A percentile compares a stretch with the other conserved stretches of the same genome.
Conservation (phyloP, 768 basidiomycete species). For the Auriscalpium orientale region DNA sequence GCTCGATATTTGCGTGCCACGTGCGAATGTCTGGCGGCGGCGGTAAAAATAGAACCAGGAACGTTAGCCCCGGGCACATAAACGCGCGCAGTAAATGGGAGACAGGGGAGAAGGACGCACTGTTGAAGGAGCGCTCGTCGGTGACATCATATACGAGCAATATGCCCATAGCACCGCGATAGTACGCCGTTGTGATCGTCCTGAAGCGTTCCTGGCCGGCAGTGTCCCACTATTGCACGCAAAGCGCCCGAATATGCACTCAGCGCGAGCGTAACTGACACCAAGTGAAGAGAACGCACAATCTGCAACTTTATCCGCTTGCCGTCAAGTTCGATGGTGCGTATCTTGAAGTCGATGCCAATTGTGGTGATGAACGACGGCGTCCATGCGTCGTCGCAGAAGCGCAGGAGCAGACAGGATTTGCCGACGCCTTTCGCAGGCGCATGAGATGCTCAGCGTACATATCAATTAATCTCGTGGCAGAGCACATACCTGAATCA, state of each 20-base stretch:
- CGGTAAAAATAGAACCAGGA: background rate
- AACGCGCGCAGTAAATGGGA: background rate
- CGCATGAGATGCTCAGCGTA: background rate
- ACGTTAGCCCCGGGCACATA: background rate
- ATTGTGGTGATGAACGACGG: slow-evolving; percentile 99
- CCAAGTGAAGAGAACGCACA: slow-evolving; percentile 40
- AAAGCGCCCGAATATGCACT: too few species aligned
- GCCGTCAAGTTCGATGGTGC: slow-evolving; percentile 96
- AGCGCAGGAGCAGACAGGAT: slow-evolving; percentile 90
- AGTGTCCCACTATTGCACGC: slow-evolving; percentile 80
- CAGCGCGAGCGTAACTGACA: background rate
- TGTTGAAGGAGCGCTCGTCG: slow-evolving; percentile 91
- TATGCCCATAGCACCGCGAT: slow-evolving; percentile 98
- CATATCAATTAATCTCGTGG: background rate
- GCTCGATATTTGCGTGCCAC: slow-evolving; percentile 97
- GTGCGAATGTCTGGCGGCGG: slow-evolving; percentile 79
- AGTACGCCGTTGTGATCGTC: slow-evolving; percentile 98
- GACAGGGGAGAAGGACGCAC: slow-evolving; percentile 39
- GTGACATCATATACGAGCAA: slow-evolving; percentile 98
- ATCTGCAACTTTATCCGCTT: slow-evolving; percentile 99
- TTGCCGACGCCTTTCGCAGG: slow-evolving; percentile 75
- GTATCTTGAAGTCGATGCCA: slow-evolving; percentile 99
- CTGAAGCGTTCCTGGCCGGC: slow-evolving; percentile 98
- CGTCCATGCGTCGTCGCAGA: slow-evolving; percentile 99
- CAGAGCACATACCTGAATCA: slow-evolving; percentile 65